Base-by-base conservation (phyloP, 2,329 filamentous ascomycete genomes). In the Hymenoscyphus linearis region DNA sequence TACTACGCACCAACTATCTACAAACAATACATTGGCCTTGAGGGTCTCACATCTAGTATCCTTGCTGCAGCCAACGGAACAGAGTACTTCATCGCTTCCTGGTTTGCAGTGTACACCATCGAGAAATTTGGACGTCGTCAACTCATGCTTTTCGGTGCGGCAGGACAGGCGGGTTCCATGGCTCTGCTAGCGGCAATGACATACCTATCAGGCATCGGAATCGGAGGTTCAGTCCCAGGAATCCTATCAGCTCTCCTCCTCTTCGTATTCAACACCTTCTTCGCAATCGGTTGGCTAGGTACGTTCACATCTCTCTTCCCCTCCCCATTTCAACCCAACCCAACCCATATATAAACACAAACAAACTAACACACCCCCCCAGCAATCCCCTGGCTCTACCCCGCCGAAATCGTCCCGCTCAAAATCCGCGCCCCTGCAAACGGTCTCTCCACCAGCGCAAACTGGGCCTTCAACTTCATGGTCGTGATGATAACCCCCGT, bases 101-200 rank as follows among this genome's bases (percentile, higher is more conserved):
- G 73, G 34, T 68, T 77, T 7, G 75, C 76, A 1, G 66, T 77
- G 3, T 73, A 74, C 16, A 72, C 75, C 2, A 79, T 81, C 57
- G 79, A 81, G 72, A 80, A 82, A 1, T 82, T 87, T 3, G 87
- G 87, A 12, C 85, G 89, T 31, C 81, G 88, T 18, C 82, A 83
- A 69, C 80, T 91, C 63, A 91, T 92, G 86, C 75, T 91, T 18
- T 83, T 90, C 64, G 88, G 87, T 56, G 84, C 84, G 0, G 75
- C 81, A 34, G 85, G 85, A 0, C 85, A 86, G 78, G 84, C 84
- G 25, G 71, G 79, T 2, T 86, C 84, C 53, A 90, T 91, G 88
- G 81, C 84, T 1, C 79, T 90, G 40, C 76, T 85, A 9, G 72
- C 73, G 1, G 72, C 70, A 44, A 67, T 27, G 26, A 71, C 68